These are phyloP conservation scores for Nothophaeocryptopus gaeumannii DNA, from an alignment of 2,329 filamentous ascomycete species.

Conservation along the genomic window DNA sequence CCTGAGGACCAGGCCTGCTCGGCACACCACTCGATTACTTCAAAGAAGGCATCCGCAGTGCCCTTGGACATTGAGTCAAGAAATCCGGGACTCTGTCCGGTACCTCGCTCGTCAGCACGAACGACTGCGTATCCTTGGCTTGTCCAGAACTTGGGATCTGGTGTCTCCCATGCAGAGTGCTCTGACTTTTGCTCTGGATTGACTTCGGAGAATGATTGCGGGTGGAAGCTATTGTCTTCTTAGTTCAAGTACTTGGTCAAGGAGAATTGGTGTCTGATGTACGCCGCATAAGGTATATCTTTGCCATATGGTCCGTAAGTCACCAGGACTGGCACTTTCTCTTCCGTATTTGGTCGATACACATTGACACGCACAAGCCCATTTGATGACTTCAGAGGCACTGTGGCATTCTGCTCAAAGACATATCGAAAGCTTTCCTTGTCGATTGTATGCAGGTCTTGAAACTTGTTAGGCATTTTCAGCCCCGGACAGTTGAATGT, in stretches of 20 bases:
- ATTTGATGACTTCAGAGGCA: constrained; percentile 30
- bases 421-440: constrained; percentile 32
- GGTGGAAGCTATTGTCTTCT: constrained; percentile 46
- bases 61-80: constrained; percentile 47
- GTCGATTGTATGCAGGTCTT: constrained; percentile 33
- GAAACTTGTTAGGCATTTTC: constrained; percentile 35
- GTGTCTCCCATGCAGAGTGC: constrained; percentile 47
- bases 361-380: constrained; percentile 36
- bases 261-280: constrained; percentile 22
- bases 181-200: constrained; percentile 39
- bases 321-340: constrained; percentile 59
- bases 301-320: constrained; percentile 75
- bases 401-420: constrained; percentile 34
- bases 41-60: constrained; percentile 47
- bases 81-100: constrained; percentile 38
- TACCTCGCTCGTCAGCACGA: constrained; percentile 34
- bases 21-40: constrained; percentile 45
- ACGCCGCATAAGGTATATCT: constrained; percentile 62
- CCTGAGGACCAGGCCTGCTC: constrained; percentile 47
- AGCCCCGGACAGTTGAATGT: too few species aligned
- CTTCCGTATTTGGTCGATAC: constrained; percentile 33
- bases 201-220: constrained; percentile 47
- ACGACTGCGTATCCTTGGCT: constrained; percentile 37
- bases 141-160: constrained; percentile 40
- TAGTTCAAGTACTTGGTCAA: constrained; percentile 33